Evolutionary conservation across 2,329 filamentous ascomycete genomes (phyloP).

Genomic region (Claviceps maximensis): DNA sequence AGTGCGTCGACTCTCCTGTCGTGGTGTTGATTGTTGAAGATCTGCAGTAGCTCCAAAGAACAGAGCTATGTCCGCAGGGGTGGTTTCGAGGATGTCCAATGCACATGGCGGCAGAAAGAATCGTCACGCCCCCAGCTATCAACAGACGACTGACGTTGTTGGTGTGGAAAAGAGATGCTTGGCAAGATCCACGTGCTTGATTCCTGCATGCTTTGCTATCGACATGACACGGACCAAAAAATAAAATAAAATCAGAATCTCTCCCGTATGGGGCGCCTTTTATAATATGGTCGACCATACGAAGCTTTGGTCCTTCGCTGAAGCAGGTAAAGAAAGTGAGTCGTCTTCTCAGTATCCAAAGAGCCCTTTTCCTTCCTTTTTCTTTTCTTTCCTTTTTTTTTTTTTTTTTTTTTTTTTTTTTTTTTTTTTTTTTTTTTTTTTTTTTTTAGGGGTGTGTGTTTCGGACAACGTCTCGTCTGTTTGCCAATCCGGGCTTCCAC

Average conservation of each 20-base stretch:
- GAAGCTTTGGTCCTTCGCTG: neutral
- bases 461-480: neutral
- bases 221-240: neutral
- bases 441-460: too few relatives aligned
- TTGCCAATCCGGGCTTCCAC: neutral
- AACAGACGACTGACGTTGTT: neutral
- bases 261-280: neutral
- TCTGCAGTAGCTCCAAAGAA: conserved; percentile 16
- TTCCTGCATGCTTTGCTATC: neutral
- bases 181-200: neutral
- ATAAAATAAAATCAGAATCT: neutral
- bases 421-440: too few relatives aligned
- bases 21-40: conserved; percentile 28
- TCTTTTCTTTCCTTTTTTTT: too few relatives aligned
- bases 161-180: neutral
- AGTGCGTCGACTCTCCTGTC: conserved; percentile 37
- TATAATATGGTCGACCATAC: neutral
- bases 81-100: conserved; percentile 4
- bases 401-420: too few relatives aligned
- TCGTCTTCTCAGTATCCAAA: neutral
- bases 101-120: conserved; percentile 6
- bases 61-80: conserved; percentile 8
- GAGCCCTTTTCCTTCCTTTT: too few relatives aligned
- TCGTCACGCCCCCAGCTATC: neutral
- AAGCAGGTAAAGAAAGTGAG: neutral